Conservation (phyloP, 257 asterid species). For the Nemophila menziesii region DNA sequence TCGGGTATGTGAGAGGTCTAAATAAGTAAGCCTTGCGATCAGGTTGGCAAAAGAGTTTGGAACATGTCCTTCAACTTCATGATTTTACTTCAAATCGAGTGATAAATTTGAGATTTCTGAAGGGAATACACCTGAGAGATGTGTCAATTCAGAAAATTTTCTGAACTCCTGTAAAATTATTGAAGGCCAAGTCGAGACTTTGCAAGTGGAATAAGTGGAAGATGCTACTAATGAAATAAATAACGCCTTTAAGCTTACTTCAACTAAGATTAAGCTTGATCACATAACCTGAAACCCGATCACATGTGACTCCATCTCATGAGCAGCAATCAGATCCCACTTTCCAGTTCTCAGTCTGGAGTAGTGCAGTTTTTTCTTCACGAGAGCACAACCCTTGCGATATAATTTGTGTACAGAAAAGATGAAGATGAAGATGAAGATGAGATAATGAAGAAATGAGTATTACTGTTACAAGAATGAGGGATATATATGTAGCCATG, state of each 20-base stretch:
- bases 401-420: no score
- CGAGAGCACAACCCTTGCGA: background rate
- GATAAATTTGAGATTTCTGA: no score
- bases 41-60: no score
- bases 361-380: background rate
- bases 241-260: background rate
- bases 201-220: slow-evolving; percentile 2
- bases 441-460: no score
- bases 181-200: background rate
- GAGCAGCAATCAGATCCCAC: background rate
- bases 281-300: background rate
- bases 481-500: no score
- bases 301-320: background rate
- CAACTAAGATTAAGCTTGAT: slow-evolving; percentile 5
- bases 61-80: no score
- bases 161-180: background rate
- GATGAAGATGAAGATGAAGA: no score
- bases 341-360: slow-evolving; percentile 2
- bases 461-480: no score
- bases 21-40: no score
- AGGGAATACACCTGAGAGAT: no score
- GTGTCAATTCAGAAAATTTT: background rate
- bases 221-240: background rate
- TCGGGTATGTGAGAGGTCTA: no score
- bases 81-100: no score